Percentiles rank a stretch among this genome's conserved stretches.
Conservation (phyloP, 306 rosid species). For the Purshia tridentata region DNA sequence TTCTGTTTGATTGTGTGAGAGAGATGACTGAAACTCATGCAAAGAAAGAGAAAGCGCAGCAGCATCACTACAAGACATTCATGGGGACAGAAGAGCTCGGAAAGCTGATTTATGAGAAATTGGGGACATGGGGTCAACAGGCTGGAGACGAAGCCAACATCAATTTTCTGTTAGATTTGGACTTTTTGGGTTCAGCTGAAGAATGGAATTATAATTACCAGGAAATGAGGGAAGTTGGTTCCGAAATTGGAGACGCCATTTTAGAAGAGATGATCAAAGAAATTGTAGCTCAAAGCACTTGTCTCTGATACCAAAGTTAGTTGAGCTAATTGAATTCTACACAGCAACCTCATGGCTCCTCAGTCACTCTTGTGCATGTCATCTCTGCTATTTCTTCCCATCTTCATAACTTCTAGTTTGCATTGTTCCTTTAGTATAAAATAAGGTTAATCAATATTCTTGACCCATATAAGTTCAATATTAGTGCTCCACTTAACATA, state of each 20-base stretch:
- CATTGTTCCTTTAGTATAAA: neutral
- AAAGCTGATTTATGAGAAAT: slow-evolving; percentile 45
- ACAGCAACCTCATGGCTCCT: too few relatives aligned
- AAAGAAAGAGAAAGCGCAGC: slow-evolving; percentile 23
- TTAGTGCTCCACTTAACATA: too few relatives aligned
- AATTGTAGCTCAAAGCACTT: slow-evolving; percentile 31
- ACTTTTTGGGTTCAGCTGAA: slow-evolving; percentile 34
- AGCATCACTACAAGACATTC: slow-evolving; percentile 13
- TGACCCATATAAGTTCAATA: too few relatives aligned
- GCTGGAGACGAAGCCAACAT: slow-evolving; percentile 35
- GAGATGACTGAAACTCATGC: slow-evolving; percentile 42
- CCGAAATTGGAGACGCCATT: slow-evolving; percentile 56
- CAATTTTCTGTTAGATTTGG: slow-evolving; percentile 32
- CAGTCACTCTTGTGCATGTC: too few relatives aligned
- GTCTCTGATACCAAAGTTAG: neutral
- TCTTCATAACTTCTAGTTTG: neutral
- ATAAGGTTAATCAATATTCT: too few relatives aligned
- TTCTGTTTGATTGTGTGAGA: slow-evolving; percentile 67
- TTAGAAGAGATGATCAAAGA: slow-evolving; percentile 49
- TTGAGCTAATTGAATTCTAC: neutral
- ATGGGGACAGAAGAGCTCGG: slow-evolving; percentile 49
- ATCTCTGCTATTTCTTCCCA: neutral
- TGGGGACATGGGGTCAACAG: slow-evolving; percentile 35
- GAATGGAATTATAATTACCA: slow-evolving; percentile 53
- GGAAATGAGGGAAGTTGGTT: slow-evolving; percentile 42